Base-by-base conservation (phyloP, 2,329 filamentous ascomycete genomes). In the Scortechinia acanthostroma region DNA sequence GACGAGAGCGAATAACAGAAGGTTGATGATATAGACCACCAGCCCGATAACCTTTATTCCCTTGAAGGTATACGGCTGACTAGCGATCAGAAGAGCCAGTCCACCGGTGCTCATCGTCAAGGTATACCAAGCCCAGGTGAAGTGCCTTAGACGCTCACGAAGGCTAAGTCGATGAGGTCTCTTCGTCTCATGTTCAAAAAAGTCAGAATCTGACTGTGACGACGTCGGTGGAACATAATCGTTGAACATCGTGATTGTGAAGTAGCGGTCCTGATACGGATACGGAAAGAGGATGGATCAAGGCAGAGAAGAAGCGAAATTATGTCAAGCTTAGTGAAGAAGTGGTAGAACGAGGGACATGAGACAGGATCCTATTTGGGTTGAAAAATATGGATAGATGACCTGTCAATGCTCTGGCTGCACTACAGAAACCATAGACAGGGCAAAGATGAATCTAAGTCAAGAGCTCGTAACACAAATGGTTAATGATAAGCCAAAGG, bases 91-190 rank as follows among this genome's bases (percentile, higher is more conserved):
- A 2, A 83, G 61, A 0, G 84, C 76, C 1, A 90, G 61, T 0
- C 83, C 83, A 23, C 86, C 86, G 0, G 83, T 87, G 42, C 80
- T 85, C 85, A 89, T 89, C 2, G 83, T 82, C 22, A 80, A 67
- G 1, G 83, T 85, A 61, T 83, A 91, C 83, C 84, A 88, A 16
- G 79, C 80, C 82, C 80, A 83, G 1, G 78, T 83, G 55, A 83
- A 81, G 61, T 83, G 77, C 42, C 70, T 62, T 21, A 79, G 59
- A 3, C 75, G 63, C 45, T 70, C 54, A 45, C 65, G 64, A 17
- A 76, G 46, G 3, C 42, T 23, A 21, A 43, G 14, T 10, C 13
- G 37, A 42, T 10, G 25, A n/a, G n/a, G n/a, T n/a, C n/a, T n/a
- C n/a, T n/a, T n/a, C n/a, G n/a, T n/a, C n/a, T 30, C 25, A 10